Evolutionary conservation across 257 asterid genomes (phyloP).

Genomic region (Solanum neorickii): DNA sequence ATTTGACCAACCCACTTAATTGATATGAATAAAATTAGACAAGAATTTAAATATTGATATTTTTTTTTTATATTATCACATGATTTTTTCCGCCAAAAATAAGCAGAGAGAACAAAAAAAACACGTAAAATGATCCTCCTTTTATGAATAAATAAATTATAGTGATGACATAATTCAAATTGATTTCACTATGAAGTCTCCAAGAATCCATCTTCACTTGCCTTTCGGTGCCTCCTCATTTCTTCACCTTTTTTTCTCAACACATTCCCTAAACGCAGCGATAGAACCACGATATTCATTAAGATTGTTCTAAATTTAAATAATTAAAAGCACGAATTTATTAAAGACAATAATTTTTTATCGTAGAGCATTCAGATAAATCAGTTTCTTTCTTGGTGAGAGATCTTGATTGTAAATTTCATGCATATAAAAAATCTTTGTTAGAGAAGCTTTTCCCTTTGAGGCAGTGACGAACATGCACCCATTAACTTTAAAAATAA

Average conservation of each 20-base stretch:
- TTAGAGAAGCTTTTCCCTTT: too few relatives aligned
- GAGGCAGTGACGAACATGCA: too few relatives aligned
- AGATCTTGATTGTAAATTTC: too few relatives aligned
- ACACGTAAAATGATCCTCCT: not conserved
- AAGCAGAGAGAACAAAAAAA: not conserved
- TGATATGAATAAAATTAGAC: not conserved
- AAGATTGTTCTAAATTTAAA: too few relatives aligned
- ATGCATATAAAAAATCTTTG: too few relatives aligned
- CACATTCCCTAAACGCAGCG: not conserved
- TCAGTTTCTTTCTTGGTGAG: fast-evolving
- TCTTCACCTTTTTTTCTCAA: not conserved
- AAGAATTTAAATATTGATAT: not conserved
- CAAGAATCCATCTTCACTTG: not conserved
- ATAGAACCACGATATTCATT: too few relatives aligned
- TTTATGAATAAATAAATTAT: not conserved
- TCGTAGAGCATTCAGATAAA: fast-evolving
- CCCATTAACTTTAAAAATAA: too few relatives aligned
- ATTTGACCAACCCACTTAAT: not conserved
- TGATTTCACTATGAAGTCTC: not conserved
- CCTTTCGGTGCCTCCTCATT: not conserved
- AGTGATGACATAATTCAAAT: not conserved
- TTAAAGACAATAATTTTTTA: too few relatives aligned
- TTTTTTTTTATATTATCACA: not conserved
- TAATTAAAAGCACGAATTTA: too few relatives aligned
- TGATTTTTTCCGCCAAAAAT: not conserved